Evolutionary conservation across 1,284 basidiomycete species (phyloP).

Genomic region (Fomitopsis betulina): DNA sequence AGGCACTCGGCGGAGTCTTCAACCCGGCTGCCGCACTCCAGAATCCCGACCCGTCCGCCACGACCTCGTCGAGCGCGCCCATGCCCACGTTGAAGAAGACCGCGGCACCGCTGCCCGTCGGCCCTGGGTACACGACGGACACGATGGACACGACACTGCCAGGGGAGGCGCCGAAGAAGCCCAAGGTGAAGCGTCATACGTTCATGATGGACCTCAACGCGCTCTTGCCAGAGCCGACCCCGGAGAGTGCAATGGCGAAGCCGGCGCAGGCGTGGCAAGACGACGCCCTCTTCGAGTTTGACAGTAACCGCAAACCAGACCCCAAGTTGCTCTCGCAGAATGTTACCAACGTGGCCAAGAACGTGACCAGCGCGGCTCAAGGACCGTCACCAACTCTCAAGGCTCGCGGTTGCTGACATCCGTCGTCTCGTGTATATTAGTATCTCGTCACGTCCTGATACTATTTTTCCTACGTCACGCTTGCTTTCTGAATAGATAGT

Average conservation of each 20-base stretch:
- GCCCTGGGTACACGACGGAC: conserved; percentile 4
- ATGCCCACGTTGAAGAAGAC: background rate
- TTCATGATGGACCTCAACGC: conserved; percentile 23
- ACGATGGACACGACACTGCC: conserved; percentile 1
- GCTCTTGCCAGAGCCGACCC: conserved; percentile 11
- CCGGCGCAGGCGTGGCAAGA: conserved; percentile 10
- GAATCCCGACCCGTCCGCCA: background rate
- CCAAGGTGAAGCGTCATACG: conserved; percentile 12
- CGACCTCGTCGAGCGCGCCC: background rate
- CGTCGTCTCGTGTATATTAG: background rate
- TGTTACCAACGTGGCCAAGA: background rate
- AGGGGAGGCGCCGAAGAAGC: background rate
- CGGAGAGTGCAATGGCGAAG: conserved; percentile 12
- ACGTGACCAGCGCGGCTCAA: background rate
- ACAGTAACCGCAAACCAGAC: conserved; percentile 21
- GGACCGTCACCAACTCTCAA: background rate
- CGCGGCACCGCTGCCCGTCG: background rate
- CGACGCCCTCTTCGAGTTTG: conserved; percentile 24
- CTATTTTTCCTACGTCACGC: background rate
- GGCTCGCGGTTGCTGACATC: too few species aligned
- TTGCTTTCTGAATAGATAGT: conserved; percentile 39
- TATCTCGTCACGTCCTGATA: background rate
- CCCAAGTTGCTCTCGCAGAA: background rate
- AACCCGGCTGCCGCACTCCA: background rate
- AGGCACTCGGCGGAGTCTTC: conserved; percentile 4